Percentiles rank a stretch among this genome's conserved stretches.
These are phyloP conservation scores for Apiotrichum porosum DNA, from an alignment of 1,284 basidiomycete species.

Conservation along the genomic window DNA sequence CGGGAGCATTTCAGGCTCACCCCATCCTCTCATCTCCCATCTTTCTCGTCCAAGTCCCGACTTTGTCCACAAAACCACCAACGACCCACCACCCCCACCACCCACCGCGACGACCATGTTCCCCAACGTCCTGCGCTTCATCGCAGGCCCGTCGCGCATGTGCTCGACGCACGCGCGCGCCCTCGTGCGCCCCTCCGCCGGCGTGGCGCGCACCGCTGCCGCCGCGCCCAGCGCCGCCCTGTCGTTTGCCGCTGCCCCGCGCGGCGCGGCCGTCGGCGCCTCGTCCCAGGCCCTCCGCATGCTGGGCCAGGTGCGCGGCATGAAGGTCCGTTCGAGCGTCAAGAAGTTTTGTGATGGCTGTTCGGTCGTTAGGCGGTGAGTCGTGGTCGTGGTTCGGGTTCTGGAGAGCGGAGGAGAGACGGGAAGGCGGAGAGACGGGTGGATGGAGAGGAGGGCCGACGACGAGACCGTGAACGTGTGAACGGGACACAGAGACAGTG, in stretches of 20 bases:
- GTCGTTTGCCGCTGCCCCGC: background rate
- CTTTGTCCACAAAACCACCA: background rate
- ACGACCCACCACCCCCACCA: background rate
- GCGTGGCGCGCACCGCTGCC: background rate
- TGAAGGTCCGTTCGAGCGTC: slow-evolving; percentile 94
- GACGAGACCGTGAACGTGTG: too few relatives aligned
- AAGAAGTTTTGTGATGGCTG: slow-evolving; percentile 90
- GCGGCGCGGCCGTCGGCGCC: slow-evolving; percentile 1
- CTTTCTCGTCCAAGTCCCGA: background rate
- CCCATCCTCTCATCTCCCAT: background rate
- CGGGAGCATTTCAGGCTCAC: background rate
- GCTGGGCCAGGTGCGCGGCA: slow-evolving; percentile 57
- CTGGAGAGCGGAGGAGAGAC: too few relatives aligned
- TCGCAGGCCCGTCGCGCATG: slow-evolving; percentile 13
- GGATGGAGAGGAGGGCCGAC: background rate
- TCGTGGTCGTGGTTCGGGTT: too few relatives aligned
- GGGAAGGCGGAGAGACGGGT: too few relatives aligned
- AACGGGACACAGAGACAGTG: too few relatives aligned
- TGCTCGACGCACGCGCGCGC: slow-evolving; percentile 12
- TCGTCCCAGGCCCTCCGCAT: slow-evolving; percentile 15
- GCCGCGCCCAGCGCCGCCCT: slow-evolving; percentile 3
- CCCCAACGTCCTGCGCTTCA: slow-evolving; percentile 6
- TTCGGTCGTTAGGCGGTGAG: slow-evolving; percentile 62
- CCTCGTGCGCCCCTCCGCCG: slow-evolving; percentile 5
- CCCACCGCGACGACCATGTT: too few relatives aligned